These are phyloP conservation scores for Sutorius eximius DNA, from an alignment of 1,284 basidiomycete species.

Conservation along the genomic window DNA sequence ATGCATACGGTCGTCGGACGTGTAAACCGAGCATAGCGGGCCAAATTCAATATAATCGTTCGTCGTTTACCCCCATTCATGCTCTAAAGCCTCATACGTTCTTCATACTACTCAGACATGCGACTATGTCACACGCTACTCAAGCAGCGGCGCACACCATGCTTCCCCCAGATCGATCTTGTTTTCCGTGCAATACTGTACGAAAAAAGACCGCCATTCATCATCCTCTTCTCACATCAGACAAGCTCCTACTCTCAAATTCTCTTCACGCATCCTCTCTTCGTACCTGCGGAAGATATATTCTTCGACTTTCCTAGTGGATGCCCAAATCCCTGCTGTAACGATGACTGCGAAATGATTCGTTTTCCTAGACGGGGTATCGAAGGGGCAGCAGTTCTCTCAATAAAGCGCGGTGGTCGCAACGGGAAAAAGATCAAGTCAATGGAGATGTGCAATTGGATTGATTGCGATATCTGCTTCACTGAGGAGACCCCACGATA, in stretches of 20 bases:
- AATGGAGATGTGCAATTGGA: constrained; percentile 76
- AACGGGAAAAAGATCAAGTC: constrained; percentile 48
- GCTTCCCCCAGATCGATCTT: constrained; percentile 76
- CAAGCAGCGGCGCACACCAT: constrained; percentile 64
- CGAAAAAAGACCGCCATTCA: constrained; percentile 70
- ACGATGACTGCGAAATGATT: constrained; percentile 77
- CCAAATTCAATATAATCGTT: constrained; percentile 66
- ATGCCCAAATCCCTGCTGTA: constrained; percentile 72
- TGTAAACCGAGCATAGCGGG: constrained; percentile 66
- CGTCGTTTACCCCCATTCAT: constrained; percentile 25
- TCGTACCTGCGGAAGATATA: constrained; percentile 67
- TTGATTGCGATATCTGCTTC: constrained; percentile 66
- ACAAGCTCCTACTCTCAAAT: constrained; percentile 77
- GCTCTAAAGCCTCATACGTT: constrained; percentile 9
- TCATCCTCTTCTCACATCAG: constrained; percentile 74
- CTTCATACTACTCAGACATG: constrained; percentile 49
- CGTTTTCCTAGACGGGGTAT: constrained; percentile 66
- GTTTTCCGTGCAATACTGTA: constrained; percentile 68
- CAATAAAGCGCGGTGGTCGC: constrained; percentile 53
- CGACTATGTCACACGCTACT: constrained; percentile 62
- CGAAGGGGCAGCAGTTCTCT: constrained; percentile 58
- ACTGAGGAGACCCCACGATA: constrained; percentile 40
- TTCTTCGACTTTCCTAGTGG: constrained; percentile 74
- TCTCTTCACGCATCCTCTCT: constrained; percentile 66
- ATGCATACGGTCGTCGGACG: constrained; percentile 57